A percentile compares a stretch with the other conserved stretches of the same genome.
phyloP scores from a whole-genome alignment of 495 filamentous ascomycete genomes.

The Astrocystis sublimbata region DNA sequence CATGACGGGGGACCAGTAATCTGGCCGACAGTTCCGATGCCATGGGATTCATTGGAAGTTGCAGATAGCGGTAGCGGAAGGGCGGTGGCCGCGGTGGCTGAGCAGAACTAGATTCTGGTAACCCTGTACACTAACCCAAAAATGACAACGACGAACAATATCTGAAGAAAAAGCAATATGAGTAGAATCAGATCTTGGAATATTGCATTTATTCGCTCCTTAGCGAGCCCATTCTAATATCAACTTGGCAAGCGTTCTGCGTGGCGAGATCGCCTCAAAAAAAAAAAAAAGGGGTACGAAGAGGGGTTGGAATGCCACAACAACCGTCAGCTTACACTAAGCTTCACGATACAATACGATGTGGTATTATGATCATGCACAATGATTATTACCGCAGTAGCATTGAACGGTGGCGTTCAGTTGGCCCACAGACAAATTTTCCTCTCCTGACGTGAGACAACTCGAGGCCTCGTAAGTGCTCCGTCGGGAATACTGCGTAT shows the following conservation, averaged over 20 bases:
- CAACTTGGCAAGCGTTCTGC: too few species aligned
- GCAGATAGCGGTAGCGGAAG: constrained; percentile 2
- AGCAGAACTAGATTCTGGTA: too few species aligned
- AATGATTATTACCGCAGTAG: constrained; percentile 11
- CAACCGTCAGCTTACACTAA: constrained; percentile 13
- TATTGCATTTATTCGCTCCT: too few species aligned
- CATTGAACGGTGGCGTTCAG: not conserved
- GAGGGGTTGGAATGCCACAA: not conserved
- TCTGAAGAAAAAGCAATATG: too few species aligned
- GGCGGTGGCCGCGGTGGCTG: too few species aligned
- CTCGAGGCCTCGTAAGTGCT: not conserved
- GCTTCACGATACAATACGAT: not conserved
- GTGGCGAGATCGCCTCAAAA: too few species aligned
- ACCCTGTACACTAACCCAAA: too few species aligned
- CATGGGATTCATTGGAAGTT: not conserved
- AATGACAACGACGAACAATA: too few species aligned
- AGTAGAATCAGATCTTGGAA: too few species aligned
- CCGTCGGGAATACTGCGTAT: not conserved
- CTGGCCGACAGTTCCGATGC: not conserved
- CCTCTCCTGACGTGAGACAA: not conserved
- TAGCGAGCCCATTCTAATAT: too few species aligned
- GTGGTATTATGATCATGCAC: constrained; percentile 9
- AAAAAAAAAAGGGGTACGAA: not conserved
- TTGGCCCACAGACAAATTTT: not conserved
- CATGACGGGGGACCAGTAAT: not conserved